Conservation (phyloP, 176 grass and related monocot genomes). For the Dendrocalamus sinicus region DNA sequence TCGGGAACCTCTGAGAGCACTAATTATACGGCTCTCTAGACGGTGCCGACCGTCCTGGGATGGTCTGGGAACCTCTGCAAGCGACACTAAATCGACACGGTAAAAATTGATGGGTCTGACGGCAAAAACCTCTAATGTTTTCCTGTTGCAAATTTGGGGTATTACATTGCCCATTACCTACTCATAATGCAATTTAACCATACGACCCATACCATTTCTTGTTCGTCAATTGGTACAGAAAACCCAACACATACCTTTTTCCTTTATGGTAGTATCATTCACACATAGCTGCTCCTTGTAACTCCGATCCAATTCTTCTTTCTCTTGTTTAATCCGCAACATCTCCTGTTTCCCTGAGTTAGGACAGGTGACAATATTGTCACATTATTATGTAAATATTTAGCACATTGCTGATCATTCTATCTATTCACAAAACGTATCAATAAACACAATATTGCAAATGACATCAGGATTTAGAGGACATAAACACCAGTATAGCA, state of each 20-base stretch:
- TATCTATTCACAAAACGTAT: constrained; percentile 7
- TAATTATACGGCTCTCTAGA: too few species aligned
- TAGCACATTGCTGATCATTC: constrained; percentile 17
- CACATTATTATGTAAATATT: constrained; percentile 9
- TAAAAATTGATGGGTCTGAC: too few species aligned
- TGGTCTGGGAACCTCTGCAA: too few species aligned
- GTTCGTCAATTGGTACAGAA: constrained; percentile 39
- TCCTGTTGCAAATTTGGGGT: too few species aligned
- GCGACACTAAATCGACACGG: too few species aligned
- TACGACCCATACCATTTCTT: background rate
- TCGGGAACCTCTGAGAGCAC: too few species aligned
- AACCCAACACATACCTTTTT: constrained; percentile 65
- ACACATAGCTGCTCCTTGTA: constrained; percentile 55
- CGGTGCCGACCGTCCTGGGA: too few species aligned
- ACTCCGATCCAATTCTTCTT: constrained; percentile 74
- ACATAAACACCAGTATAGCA: constrained; percentile 14
- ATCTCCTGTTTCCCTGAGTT: constrained; percentile 69
- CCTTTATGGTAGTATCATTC: constrained; percentile 63
- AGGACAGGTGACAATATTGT: constrained; percentile 24
- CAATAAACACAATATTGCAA: background rate
- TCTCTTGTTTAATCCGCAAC: constrained; percentile 71
- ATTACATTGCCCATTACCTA: background rate
- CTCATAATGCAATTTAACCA: constrained; percentile 24
- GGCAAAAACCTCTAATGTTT: too few species aligned
- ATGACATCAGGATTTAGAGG: constrained; percentile 15